phyloP scores from a whole-genome alignment of 169 alveolate genomes.

The Babesia gibsoni region DNA sequence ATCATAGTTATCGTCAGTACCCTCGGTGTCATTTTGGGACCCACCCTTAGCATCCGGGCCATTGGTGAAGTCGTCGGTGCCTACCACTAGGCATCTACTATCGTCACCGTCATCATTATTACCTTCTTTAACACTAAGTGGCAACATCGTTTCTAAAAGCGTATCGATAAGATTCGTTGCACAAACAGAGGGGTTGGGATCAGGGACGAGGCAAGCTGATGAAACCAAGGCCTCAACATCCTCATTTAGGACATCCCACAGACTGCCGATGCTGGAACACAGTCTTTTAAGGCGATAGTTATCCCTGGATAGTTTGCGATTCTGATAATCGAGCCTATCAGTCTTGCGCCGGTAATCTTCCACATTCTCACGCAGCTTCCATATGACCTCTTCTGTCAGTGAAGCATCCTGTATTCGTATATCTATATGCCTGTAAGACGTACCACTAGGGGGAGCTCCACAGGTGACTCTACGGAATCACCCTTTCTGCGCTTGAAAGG shows the following conservation, averaged over 20 bases:
- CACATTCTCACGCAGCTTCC: conserved; percentile 32
- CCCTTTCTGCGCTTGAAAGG: background rate
- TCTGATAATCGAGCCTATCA: conserved; percentile 3
- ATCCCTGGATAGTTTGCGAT: conserved; percentile 16
- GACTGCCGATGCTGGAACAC: conserved; percentile 5
- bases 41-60: background rate
- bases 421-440: background rate
- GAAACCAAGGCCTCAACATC: background rate
- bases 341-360: conserved; percentile 43
- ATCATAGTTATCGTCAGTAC: background rate
- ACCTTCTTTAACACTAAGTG: background rate
- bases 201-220: background rate
- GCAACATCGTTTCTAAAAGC: background rate
- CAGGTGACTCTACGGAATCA: background rate
- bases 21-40: background rate
- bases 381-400: background rate
- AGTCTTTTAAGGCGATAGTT: conserved; percentile 20
- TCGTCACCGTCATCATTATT: background rate
- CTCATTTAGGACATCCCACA: conserved; percentile 40
- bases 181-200: background rate
- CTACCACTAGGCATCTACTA: background rate
- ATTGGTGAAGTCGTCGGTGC: background rate
- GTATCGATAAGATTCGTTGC: background rate
- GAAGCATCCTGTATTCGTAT: background rate
- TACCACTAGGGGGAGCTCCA: conserved; percentile 19